Evolutionary conservation across 2,329 filamentous ascomycete genomes (phyloP).

Genomic region (Cladosporium sp.): DNA sequence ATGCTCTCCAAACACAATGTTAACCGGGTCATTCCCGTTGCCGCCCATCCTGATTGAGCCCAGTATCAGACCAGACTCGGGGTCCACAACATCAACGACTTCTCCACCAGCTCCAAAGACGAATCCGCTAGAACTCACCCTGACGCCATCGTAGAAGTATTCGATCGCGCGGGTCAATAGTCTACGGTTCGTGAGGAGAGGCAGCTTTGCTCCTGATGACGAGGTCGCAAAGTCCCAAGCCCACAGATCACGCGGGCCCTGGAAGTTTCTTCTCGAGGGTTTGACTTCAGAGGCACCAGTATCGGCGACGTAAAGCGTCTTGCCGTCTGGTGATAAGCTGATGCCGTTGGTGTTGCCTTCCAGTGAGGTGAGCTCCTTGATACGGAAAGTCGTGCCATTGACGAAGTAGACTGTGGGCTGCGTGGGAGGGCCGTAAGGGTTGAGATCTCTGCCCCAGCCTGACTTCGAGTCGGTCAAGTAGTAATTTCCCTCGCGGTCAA

Average conservation of each 20-base stretch:
- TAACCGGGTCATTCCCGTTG: conserved; percentile 16
- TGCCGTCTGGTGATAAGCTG: conserved; percentile 27
- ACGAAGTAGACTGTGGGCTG: conserved; percentile 16
- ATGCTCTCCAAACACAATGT: conserved; percentile 18
- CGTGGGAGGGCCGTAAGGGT: conserved; percentile 17
- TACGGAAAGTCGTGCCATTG: conserved; percentile 8
- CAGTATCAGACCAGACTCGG: conserved; percentile 9
- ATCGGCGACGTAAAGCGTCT: conserved; percentile 30
- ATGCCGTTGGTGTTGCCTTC: conserved; percentile 30
- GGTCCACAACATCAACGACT: conserved; percentile 18
- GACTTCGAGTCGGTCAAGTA: conserved; percentile 35
- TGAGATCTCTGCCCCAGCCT: conserved; percentile 23
- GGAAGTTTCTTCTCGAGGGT: conserved; percentile 19
- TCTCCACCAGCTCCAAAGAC: conserved; percentile 17
- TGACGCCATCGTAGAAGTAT: conserved; percentile 17
- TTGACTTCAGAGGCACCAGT: conserved; percentile 21
- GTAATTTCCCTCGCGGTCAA: conserved; percentile 46
- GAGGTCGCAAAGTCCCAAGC: conserved; percentile 22
- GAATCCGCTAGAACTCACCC: conserved; percentile 9
- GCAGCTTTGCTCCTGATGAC: neutral
- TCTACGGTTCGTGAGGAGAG: conserved; percentile 5
- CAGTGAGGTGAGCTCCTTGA: conserved; percentile 15
- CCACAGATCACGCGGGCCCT: conserved; percentile 43
- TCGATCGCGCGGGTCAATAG: conserved; percentile 16
- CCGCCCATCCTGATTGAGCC: conserved; percentile 18